Evolutionary conservation across 257 asterid species (phyloP), one percentile per base, ranked within the genome.

Genomic region (Hygrophila difformis): DNA sequence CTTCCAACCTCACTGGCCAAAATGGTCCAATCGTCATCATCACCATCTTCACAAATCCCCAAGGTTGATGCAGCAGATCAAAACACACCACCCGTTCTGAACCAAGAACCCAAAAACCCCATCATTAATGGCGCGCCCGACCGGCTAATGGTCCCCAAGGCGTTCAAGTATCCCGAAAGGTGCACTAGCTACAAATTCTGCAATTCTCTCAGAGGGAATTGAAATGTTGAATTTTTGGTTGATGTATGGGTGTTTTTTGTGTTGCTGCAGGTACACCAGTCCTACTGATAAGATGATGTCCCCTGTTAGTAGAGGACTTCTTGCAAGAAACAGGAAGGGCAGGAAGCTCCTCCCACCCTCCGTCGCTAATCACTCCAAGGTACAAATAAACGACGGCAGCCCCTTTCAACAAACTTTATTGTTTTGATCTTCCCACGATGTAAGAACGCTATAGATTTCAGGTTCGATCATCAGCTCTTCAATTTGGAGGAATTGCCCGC

Each of bases 201-300:
- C n/a, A n/a, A n/a, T n/a, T n/a, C n/a, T n/a, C n/a, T n/a, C n/a
- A n/a, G n/a, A n/a, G n/a, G n/a, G n/a, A n/a, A n/a, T n/a, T n/a
- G n/a, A n/a, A n/a, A n/a, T n/a, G n/a, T n/a, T n/a, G n/a, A n/a
- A n/a, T n/a, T n/a, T n/a, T n/a, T n/a, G n/a, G n/a, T n/a, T n/a
- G n/a, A n/a, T n/a, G n/a, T n/a, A n/a, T n/a, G n/a, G n/a, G n/a
- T n/a, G 1, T 13, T 39, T 8, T 46, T 8, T 12, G 1, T 18
- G 10, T 29, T 24, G 28, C 22, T 19, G 51, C 60, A 80, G 86
- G 71, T 81, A 84, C 60, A 64, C 82, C 26, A 81, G 87, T 21
- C 91, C 93, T 34, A 81, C 91, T 12, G 82, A 85, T 73, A 78
- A 67, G 39, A 76, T 78, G 58, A 72, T 81, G 79, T 78, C 91